Percentiles rank a stretch among this genome's conserved stretches.
These are phyloP conservation scores for Aspergillus pseudoviridinutans DNA, from an alignment of 2,329 filamentous ascomycete genomes.

Conservation along the genomic window DNA sequence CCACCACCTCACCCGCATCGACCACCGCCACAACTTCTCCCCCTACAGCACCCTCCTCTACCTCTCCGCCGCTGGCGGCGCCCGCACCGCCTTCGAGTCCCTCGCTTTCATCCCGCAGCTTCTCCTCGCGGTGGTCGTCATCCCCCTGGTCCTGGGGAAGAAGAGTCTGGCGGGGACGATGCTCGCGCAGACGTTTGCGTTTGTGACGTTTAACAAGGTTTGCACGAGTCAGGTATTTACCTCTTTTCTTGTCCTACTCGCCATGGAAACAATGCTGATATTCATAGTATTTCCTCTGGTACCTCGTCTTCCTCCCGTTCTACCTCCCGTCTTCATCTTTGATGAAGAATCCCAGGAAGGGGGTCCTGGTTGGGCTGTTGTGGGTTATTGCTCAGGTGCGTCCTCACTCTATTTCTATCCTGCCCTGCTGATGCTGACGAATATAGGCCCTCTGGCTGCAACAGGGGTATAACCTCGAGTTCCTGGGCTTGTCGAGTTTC, in stretches of 20 bases:
- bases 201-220: conserved; percentile 97
- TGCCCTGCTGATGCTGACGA: conserved; percentile 30
- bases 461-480: conserved; percentile 72
- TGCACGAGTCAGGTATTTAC: conserved; percentile 83
- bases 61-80: conserved; percentile 64
- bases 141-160: conserved; percentile 74
- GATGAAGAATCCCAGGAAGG: conserved; percentile 56
- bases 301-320: conserved; percentile 86
- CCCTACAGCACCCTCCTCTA: conserved; percentile 92
- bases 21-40: conserved; percentile 98
- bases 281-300: conserved; percentile 94
- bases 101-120: conserved; percentile 88
- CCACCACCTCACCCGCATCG: conserved; percentile 87
- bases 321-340: conserved; percentile 81
- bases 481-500: conserved; percentile 77
- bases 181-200: conserved; percentile 94
- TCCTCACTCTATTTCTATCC: conserved; percentile 9
- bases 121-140: conserved; percentile 69
- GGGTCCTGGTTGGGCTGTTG: conserved; percentile 60
- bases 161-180: conserved; percentile 77
- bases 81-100: conserved; percentile 58
- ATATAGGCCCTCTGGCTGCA: conserved; percentile 64
- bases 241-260: background rate
- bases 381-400: conserved; percentile 71
- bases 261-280: background rate